Base-by-base conservation (phyloP, 2,329 filamentous ascomycete species). In the Sclerotinia borealis region DNA sequence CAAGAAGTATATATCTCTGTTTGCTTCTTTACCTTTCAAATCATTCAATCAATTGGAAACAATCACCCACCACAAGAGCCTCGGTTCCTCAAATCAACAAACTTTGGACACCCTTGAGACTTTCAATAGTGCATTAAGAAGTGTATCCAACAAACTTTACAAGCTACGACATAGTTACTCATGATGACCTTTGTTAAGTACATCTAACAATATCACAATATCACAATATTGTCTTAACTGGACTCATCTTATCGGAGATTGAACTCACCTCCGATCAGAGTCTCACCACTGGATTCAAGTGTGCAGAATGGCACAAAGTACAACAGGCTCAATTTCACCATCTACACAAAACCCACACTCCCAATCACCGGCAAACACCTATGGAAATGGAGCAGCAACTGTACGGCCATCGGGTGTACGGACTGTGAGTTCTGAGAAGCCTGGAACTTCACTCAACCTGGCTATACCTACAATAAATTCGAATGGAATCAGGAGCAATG, bases 291-390 rank as follows among this genome's bases (percentile, higher is more conserved):
- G 9, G 37, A 41, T 29, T 29, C 29, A 27, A 51, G 52, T 59
- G 51, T 31, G 48, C 55, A 68, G 51, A 51, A 73, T 74, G 72
- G 67, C 66, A 64, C 66, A 68, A 56, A 68, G 54, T 63, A 65
- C 63, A 62, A 72, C 75, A 67, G 74, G 73, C 59, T 75, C 75
- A 15, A 64, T 74, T 48, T 76, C 76, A 47, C 76, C 77, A 27
- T 74, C 71, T 70, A 72, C 75, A 36, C 71, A 63, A 66, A 75
- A 64, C 65, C 70, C 74, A 55, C 67, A 66, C 34, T 68, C 69
- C 37, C 64, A 67, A 54, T 72, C 72, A 27, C 70, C 72, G 19
- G 43, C 64, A 29, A 61, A 68, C 27, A 65, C 68, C 48, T 68
- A 63, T 54, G 55, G 63, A 31, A 70, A 71, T 67, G 68, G 72